Percentiles rank a stretch among this genome's conserved stretches.
Conservation (phyloP, 1,284 basidiomycete species). For the Ustilago hordei region DNA sequence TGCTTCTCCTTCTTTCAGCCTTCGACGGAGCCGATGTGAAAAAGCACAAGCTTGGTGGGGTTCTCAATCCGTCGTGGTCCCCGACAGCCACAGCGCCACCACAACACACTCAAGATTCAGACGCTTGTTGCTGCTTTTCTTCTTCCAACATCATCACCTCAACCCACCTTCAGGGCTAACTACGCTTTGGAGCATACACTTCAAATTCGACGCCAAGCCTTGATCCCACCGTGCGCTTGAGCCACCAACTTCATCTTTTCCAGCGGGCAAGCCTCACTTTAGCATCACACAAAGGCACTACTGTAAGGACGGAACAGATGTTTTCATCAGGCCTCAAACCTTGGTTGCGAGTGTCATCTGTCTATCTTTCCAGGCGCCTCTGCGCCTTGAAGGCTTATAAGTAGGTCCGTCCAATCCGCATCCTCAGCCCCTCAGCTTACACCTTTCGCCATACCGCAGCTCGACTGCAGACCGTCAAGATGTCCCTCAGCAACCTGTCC, state of each 20-base stretch:
- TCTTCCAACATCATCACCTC: background rate
- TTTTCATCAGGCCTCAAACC: background rate
- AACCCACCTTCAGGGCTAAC: background rate
- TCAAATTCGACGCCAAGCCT: background rate
- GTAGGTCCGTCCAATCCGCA: background rate
- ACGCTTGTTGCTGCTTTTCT: background rate
- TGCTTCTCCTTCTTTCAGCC: background rate
- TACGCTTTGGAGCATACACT: background rate
- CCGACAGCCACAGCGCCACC: constrained; percentile 1
- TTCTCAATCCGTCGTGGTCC: background rate
- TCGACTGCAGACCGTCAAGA: constrained; percentile 4
- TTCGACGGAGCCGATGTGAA: background rate
- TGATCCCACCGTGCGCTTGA: background rate
- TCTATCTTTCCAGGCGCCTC: no score
- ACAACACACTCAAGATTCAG: background rate
- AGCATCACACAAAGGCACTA: background rate
- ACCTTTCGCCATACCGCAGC: background rate
- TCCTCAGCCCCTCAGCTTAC: background rate
- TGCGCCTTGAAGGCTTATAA: constrained; percentile 1
- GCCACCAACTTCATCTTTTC: background rate
- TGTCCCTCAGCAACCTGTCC: constrained; percentile 46
- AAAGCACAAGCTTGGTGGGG: background rate
- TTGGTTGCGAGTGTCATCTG: no score
- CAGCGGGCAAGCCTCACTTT: background rate
- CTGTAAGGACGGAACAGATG: background rate